Conservation (phyloP, 106 monocot genomes). For the Acorus calamus region DNA sequence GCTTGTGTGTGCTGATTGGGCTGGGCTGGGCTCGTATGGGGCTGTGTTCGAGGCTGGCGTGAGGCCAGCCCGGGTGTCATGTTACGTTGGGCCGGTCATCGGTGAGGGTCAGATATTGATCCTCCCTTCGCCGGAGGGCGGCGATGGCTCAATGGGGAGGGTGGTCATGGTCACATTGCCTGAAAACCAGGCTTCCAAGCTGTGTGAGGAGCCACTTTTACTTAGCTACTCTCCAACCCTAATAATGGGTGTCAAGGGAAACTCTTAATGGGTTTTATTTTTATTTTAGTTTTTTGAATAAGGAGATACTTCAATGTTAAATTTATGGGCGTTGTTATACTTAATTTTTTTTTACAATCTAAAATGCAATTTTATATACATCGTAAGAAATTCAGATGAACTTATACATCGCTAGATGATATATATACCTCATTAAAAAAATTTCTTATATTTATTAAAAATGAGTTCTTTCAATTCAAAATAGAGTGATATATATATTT, state of each 20-base stretch:
- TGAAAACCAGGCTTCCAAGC: background rate
- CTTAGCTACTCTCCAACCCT: background rate
- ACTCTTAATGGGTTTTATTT: too few species aligned
- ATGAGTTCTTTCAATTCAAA: too few species aligned
- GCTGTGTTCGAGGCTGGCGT: conserved; percentile 1
- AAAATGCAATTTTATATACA: too few species aligned
- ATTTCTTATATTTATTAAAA: too few species aligned
- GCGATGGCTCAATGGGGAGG: background rate
- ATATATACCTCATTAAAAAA: too few species aligned
- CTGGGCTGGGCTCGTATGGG: background rate
- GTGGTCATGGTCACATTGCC: conserved; percentile 8
- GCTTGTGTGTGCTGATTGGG: conserved; percentile 11
- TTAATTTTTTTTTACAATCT: too few species aligned
- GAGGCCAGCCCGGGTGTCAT: conserved; percentile 4
- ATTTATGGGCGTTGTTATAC: too few species aligned
- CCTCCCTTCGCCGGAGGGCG: background rate
- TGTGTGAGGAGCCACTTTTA: background rate
- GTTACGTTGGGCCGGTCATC: conserved; percentile 1
- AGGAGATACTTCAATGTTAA: too few species aligned
- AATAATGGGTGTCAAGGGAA: background rate
- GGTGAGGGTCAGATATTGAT: conserved; percentile 6
- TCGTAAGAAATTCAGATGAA: too few species aligned
- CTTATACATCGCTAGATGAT: too few species aligned
- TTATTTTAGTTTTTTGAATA: too few species aligned
- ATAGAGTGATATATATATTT: too few species aligned